Evolutionary conservation across 73 alveolate genomes (phyloP), one percentile per base, ranked within the genome.

Genomic region (Paramecium sexaurelia): DNA sequence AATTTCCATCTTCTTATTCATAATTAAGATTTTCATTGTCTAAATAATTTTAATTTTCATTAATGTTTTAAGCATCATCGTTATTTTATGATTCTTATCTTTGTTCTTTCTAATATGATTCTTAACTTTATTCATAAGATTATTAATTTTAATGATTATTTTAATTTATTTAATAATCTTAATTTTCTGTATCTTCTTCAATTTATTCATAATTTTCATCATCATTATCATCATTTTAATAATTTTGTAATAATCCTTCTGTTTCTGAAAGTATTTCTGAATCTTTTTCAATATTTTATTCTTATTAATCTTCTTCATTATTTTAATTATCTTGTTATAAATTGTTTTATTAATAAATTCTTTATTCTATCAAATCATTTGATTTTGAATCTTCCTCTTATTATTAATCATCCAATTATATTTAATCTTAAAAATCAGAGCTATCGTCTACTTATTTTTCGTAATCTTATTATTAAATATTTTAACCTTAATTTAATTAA

Each of bases 391-490:
- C 83, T 26, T 61, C 83, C 24, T 19, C 20, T 29, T 22, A 6
- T 7, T 29, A 61, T 0, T 26, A 7, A 61, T 61, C 19, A 61
- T 22, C 26, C 26, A 9, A 26, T 61, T 29, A 10, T 29, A 61
- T 29, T 61, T 61, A 41, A 29, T 61, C 83, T 32, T 61, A 26
- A 29, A 61, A 61, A 61, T 61, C 83, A 32, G 83, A 61, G 17
- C 47, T 24, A 26, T 61, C 83, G 26, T 61, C 83, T 10, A 61
- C 83, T 61, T 61, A 32, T 61, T 32, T 61, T 61, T 61, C 83
- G 26, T 61, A 61, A 29, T 61, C 51, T 22, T 29, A 9, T 3
- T 61, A 29, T 61, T 61, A 5, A 26, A 61, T 11, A 26, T 29
- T 24, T 32, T 61, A 13, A 1, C 43, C 83, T 61, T 61, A 26